Percentiles rank a stretch among this genome's conserved stretches.
phyloP scores from a whole-genome alignment of 2,329 filamentous ascomycete genomes.

The Sarocladium kiliense region DNA sequence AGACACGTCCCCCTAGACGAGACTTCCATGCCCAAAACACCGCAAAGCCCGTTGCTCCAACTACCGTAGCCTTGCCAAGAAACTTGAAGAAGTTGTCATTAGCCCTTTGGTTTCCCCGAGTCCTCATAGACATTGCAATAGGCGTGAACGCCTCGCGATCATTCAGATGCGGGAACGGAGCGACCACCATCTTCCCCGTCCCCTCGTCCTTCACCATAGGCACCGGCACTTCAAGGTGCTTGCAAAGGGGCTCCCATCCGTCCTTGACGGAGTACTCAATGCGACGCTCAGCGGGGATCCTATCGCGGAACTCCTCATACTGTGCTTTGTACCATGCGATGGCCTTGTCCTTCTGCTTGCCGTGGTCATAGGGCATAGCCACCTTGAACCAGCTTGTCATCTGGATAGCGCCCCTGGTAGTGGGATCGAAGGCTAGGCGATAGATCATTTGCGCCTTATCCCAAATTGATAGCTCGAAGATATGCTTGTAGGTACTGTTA shows the following conservation, averaged over 20 bases:
- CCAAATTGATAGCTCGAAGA: slow-evolving; percentile 9
- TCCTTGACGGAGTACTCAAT: slow-evolving; percentile 33
- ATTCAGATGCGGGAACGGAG: slow-evolving; percentile 27
- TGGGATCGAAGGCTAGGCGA: slow-evolving; percentile 22
- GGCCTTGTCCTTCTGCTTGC: slow-evolving; percentile 29
- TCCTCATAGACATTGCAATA: slow-evolving; percentile 11
- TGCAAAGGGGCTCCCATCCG: slow-evolving; percentile 37
- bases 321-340: slow-evolving; percentile 30
- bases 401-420: slow-evolving; percentile 17
- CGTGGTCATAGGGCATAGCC: slow-evolving; percentile 24
- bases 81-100: slow-evolving; percentile 18
- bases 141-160: slow-evolving; percentile 21
- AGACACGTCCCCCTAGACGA: slow-evolving; percentile 19
- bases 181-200: slow-evolving; percentile 25
- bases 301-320: slow-evolving; percentile 29
- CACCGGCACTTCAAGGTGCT: slow-evolving; percentile 30
- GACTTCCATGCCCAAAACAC: slow-evolving; percentile 24
- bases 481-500: slow-evolving; percentile 17
- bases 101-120: slow-evolving; percentile 17
- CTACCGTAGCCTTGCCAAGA: slow-evolving; percentile 19
- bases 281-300: slow-evolving; percentile 26
- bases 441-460: slow-evolving; percentile 16
- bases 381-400: slow-evolving; percentile 16
- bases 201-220: slow-evolving; percentile 26
- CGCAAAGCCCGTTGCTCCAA: slow-evolving; percentile 21